Base-by-base conservation (phyloP, 148 eudicot genomes). In the Fagopyrum homotropicum region DNA sequence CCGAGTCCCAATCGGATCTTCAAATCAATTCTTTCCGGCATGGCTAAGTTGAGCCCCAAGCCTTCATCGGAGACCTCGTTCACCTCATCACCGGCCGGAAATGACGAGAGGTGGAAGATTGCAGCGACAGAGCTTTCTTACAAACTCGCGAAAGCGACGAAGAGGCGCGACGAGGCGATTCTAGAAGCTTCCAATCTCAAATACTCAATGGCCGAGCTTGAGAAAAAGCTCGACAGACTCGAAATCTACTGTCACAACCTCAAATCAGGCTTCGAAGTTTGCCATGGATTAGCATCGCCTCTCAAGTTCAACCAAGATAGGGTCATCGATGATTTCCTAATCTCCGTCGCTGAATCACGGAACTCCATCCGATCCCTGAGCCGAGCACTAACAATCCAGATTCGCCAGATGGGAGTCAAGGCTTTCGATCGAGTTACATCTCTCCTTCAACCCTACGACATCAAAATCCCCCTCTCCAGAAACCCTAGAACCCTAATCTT, bases 111-210 rank as follows among this genome's bases (percentile, higher is more conserved):
- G 52, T 91, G 93, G 95, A 85, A 85, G 72, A n/a, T 80, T 2
- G 89, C 86, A 16, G 88, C 80, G 30, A 80, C 86, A 4, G 97
- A 92, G 81, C 89, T 95, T 7, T 89, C 98, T 0, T 82, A 88
- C 4, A 92, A 95, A 50, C 89, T 95, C 1, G 72, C 88, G 1
- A 85, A 86, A 1, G 91, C 93, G 7, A 86, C 81, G 0, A 75
- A 84, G 55, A 88, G 85, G 78, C 73, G 98, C 0, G 98, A 95
- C 48, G 98, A 95, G 54, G 97, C 97, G 43, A 59, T 90, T 60
- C 76, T 83, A 0, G 98, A 95, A 77, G 87, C 92, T 45, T 89
- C 93, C 2, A 86, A 85, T 43, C 77, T 95, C 19, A 95, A 90
- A 40, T 78, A 80, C 80, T 85, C 97, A 76, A 88, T 95, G 85